Evolutionary conservation across 768 basidiomycete species (phyloP), one percentile per base, ranked within the genome.

Genomic region (Pulveroboletus frians): DNA sequence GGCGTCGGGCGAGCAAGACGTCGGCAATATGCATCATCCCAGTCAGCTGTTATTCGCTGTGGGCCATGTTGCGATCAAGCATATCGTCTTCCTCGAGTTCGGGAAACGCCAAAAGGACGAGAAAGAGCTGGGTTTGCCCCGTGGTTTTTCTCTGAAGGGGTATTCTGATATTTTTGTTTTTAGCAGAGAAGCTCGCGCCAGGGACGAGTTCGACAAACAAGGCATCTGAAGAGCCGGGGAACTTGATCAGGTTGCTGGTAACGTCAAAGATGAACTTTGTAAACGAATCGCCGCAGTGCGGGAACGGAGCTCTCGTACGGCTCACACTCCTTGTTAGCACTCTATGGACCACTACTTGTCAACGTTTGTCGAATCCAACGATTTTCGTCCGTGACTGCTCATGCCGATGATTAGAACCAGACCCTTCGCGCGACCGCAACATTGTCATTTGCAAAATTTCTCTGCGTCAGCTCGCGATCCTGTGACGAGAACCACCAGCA

Each of bases 251-350:
- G 95, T 98, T 9, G 92, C 88, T 8, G 96, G 96, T 6, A 95
- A 94, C 60, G 92, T 92, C 4, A 96, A 99, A 66, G 96, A 99
- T 62, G 96, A 99, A 60, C 95, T 97, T 56, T 95, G 93, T 13
- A 96, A 99, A 50, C 78, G 86, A 8, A 88, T 99, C 34, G 83
- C 86, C 2, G 78, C 72, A 2, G 80, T 96, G 47, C 76, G 92
- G 27, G 96, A 99, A 77, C 75, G 4, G 94, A 97, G 67, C 72
- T 98, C 40, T 71, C 98, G 13, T 92, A 90, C 56, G 91, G 93
- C 2, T 72, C 82, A 1, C 72, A 85, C 3, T 92, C 92, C 2
- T 69, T 99, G 40, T 68, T 99, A 46, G 83, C 87, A 1, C 62
- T 89, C 6, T 99, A 87, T 54, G 95, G 93, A 0, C 92, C 92